These are phyloP conservation scores for Trichaptum fuscoviolaceum DNA, from an alignment of 768 basidiomycete genomes.

Conservation along the genomic window DNA sequence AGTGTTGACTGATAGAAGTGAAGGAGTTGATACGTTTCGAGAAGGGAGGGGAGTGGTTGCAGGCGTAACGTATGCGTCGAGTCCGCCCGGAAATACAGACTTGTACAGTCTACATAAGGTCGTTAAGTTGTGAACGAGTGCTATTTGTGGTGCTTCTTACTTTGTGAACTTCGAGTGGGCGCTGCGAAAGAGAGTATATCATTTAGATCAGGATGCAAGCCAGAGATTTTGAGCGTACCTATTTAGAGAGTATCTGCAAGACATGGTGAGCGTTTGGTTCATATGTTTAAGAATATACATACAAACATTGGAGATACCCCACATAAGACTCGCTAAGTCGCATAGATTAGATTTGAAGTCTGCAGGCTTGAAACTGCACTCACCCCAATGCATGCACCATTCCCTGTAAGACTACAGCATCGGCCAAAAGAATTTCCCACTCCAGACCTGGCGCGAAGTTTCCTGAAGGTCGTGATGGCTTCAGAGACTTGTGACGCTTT, in stretches of 20 bases:
- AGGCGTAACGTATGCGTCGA: slow-evolving; percentile 40
- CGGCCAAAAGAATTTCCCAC: slow-evolving; percentile 73
- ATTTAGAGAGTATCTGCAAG: slow-evolving; percentile 43
- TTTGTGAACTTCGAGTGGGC: slow-evolving; percentile 75
- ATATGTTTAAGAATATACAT: slow-evolving; percentile 14
- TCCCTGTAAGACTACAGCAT: slow-evolving; percentile 65
- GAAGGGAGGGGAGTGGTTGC: slow-evolving; percentile 30
- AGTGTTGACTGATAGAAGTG: slow-evolving; percentile 15
- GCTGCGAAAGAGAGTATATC: slow-evolving; percentile 22
- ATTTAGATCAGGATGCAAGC: not conserved
- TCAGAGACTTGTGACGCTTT: slow-evolving; percentile 38
- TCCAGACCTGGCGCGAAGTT: slow-evolving; percentile 61
- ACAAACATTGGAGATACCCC: slow-evolving; percentile 78
- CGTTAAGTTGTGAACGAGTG: not conserved
- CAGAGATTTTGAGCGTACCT: slow-evolving; percentile 31
- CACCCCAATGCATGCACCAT: slow-evolving; percentile 68
- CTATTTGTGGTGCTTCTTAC: slow-evolving; percentile 28
- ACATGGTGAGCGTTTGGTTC: slow-evolving; percentile 13
- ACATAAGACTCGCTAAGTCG: slow-evolving; percentile 60
- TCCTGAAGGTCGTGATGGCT: slow-evolving; percentile 26
- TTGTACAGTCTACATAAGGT: slow-evolving; percentile 47
- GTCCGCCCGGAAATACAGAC: slow-evolving; percentile 57
- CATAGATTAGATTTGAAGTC: no score
- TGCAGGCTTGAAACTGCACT: slow-evolving; percentile 14
- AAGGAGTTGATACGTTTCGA: slow-evolving; percentile 27